Evolutionary conservation across 2,329 filamentous ascomycete species (phyloP).

Genomic region (Aspergillus niger): DNA sequence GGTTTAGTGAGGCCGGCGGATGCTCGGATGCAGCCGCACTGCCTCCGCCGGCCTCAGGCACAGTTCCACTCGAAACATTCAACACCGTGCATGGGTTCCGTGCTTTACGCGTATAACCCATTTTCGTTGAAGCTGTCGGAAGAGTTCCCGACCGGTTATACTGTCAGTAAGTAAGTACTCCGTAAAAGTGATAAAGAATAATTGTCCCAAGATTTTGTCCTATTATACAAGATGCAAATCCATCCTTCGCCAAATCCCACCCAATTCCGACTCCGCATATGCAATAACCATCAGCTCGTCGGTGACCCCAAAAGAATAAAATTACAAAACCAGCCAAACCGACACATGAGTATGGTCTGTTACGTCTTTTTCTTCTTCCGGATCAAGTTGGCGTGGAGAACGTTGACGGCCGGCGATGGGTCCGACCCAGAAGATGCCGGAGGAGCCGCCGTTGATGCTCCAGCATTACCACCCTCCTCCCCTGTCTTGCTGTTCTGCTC

Average conservation of each 20-base stretch:
- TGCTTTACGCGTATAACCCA: too few species aligned
- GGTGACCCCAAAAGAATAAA: neutral
- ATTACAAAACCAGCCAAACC: neutral
- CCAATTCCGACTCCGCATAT: constrained; percentile 2
- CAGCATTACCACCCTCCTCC: neutral
- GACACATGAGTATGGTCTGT: neutral
- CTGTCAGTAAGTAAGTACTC: too few species aligned
- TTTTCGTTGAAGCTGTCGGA: too few species aligned
- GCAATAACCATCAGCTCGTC: neutral
- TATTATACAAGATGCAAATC: constrained; percentile 3
- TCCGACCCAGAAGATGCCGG: constrained; percentile 9
- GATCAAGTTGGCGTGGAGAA: constrained; percentile 41
- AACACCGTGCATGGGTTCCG: too few species aligned
- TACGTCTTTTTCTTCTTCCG: constrained; percentile 46
- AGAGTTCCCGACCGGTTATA: neutral
- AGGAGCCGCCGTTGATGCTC: constrained; percentile 9
- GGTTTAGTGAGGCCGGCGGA: too few species aligned
- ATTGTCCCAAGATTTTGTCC: neutral
- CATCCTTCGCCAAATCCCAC: neutral
- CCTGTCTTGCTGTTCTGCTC: constrained; percentile 8
- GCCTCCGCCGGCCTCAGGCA: neutral
- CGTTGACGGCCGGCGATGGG: constrained; percentile 33
- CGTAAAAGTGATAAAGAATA: neutral
- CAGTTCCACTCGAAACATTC: too few species aligned
- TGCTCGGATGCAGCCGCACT: neutral